Conservation (phyloP, 352 stramenopile species). For the Aphanomyces stellatus region DNA sequence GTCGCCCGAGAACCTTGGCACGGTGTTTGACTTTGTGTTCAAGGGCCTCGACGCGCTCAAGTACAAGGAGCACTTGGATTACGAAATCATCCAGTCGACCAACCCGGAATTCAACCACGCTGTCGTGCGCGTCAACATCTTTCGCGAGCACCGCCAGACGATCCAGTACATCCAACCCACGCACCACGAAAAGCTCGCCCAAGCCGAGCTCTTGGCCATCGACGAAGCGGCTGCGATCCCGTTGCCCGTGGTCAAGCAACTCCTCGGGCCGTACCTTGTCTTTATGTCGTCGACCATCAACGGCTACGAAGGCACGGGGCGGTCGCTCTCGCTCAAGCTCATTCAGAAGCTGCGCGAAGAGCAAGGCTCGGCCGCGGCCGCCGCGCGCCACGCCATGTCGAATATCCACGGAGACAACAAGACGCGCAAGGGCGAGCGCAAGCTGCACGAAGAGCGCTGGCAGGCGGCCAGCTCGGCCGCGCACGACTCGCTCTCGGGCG, state of each 20-base stretch:
- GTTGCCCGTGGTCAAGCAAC: constrained; percentile 93
- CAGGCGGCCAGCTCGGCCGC: constrained; percentile 85
- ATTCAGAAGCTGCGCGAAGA: constrained; percentile 96
- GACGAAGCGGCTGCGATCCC: constrained; percentile 99
- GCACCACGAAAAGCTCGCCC: constrained; percentile 94
- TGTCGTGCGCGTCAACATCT: constrained; percentile 96
- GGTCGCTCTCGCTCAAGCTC: constrained; percentile 98
- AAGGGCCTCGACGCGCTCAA: constrained; percentile 85
- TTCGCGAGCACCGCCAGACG: constrained; percentile 94
- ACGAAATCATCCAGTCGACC: constrained; percentile 87
- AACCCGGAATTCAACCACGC: constrained; percentile 80
- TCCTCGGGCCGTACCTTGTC: constrained; percentile 95
- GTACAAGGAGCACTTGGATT: constrained; percentile 98
- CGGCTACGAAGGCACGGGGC: constrained; percentile 98
- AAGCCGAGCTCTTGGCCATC: constrained; percentile 97
- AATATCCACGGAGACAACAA: constrained; percentile 84
- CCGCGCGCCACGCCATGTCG: constrained; percentile 41
- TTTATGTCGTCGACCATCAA: constrained; percentile 99
- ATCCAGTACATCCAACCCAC: constrained; percentile 96
- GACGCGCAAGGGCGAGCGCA: constrained; percentile 92
- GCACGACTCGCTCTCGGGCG: constrained; percentile 31
- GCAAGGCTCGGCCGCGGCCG: constrained; percentile 72
- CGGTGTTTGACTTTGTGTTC: constrained; percentile 98
- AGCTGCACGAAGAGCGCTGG: constrained; percentile 96
- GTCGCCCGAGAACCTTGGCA: constrained; percentile 97